Percentiles rank a stretch among this genome's conserved stretches.
Conservation (phyloP, 306 rosid genomes). For the Vigna reflexopilosa region DNA sequence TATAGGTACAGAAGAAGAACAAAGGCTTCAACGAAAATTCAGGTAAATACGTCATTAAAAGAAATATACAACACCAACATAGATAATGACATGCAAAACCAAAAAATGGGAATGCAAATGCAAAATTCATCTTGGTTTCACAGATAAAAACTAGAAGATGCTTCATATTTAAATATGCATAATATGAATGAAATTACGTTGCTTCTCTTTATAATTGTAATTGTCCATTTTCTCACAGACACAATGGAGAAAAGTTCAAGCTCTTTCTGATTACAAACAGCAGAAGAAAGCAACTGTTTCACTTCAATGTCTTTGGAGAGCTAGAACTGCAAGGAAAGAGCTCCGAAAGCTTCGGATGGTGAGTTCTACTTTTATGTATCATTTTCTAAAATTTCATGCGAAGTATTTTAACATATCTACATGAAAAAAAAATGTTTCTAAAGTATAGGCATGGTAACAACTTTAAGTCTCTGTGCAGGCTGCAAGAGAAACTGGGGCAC, state of each 20-base stretch:
- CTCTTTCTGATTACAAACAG: constrained; percentile 65
- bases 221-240: constrained; percentile 56
- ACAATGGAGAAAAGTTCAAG: constrained; percentile 74
- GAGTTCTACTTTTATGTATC: constrained; percentile 25
- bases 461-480: constrained; percentile 58
- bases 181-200: constrained; percentile 10
- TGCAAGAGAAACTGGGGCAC: constrained; percentile 92
- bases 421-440: constrained; percentile 13
- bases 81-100: constrained; percentile 13
- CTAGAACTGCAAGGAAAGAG: constrained; percentile 78
- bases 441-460: constrained; percentile 41
- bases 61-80: constrained; percentile 30
- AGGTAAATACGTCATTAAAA: constrained; percentile 58
- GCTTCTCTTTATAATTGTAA: constrained; percentile 9
- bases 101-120: constrained; percentile 19
- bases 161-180: constrained; percentile 13
- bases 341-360: constrained; percentile 81
- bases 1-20: constrained; percentile 71
- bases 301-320: constrained; percentile 90
- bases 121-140: no score
- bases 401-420: neutral
- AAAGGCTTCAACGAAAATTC: constrained; percentile 73
- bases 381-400: constrained; percentile 6
- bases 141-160: constrained; percentile 7
- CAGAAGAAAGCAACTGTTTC: constrained; percentile 66